phyloP scores from a whole-genome alignment of 192 early-diverging fungal species.

The Kappamyces sp. region DNA sequence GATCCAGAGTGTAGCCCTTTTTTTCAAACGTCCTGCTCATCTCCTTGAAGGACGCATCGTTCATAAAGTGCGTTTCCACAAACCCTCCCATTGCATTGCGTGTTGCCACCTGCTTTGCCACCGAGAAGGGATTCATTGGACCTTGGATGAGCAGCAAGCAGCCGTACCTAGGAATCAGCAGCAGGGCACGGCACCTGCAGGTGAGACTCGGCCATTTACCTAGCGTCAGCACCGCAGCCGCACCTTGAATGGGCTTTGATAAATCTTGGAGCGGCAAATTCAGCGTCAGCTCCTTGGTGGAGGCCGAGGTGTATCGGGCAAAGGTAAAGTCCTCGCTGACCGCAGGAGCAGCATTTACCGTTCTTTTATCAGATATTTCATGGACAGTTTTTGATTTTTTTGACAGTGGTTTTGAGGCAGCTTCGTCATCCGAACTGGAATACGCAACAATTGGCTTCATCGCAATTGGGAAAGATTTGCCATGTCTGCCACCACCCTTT shows the following conservation, averaged over 20 bases:
- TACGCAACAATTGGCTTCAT: constrained; percentile 13
- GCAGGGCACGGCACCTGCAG: not conserved
- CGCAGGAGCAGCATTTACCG: not conserved
- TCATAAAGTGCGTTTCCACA: constrained; percentile 68
- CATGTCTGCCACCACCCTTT: not conserved
- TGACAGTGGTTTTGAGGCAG: not conserved
- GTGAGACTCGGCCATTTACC: not conserved
- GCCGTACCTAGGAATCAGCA: not conserved
- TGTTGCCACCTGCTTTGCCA: constrained; percentile 15
- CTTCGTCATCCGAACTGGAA: constrained; percentile 6
- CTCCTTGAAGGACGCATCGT: constrained; percentile 67
- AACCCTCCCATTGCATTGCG: constrained; percentile 50
- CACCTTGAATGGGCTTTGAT: constrained; percentile 26
- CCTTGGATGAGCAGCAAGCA: constrained; percentile 24
- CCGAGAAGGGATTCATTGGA: constrained; percentile 40
- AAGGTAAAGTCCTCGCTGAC: not conserved
- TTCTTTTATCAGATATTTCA: not conserved
- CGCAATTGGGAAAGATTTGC: constrained; percentile 8
- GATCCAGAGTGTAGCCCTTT: constrained; percentile 78
- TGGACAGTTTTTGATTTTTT: not conserved
- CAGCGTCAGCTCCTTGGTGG: constrained; percentile 39
- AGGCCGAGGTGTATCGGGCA: not conserved
- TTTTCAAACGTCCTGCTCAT: constrained; percentile 81
- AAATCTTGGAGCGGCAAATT: constrained; percentile 46
- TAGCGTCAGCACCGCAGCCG: not conserved